A percentile compares a stretch with the other conserved stretches of the same genome.
Conservation (phyloP, 495 filamentous ascomycete genomes). For the Penicillium pancosmium region DNA sequence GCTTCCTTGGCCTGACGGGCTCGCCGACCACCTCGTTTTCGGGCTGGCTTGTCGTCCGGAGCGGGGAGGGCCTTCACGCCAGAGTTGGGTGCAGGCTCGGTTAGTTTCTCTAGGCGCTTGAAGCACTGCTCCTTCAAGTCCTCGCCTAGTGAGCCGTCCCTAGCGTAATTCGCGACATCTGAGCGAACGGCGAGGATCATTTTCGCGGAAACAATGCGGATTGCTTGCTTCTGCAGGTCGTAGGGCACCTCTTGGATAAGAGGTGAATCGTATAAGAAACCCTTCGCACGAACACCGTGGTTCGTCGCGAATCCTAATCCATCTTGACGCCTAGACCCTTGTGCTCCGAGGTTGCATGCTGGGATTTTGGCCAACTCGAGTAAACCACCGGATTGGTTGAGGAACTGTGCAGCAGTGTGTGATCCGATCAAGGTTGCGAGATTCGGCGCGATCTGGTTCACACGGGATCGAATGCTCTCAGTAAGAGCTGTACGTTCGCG, state of each 20-base stretch:
- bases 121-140: conserved; percentile 82
- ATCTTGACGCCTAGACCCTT: conserved; percentile 84
- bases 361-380: conserved; percentile 89
- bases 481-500: conserved; percentile 85
- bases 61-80: conserved; percentile 86
- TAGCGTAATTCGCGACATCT: conserved; percentile 80
- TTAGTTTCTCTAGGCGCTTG: conserved; percentile 89
- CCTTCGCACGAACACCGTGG: conserved; percentile 86
- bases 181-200: conserved; percentile 87
- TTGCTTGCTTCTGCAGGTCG: conserved; percentile 90
- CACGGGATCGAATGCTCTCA: conserved; percentile 95
- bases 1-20: conserved; percentile 97
- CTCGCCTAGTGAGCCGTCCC: conserved; percentile 81
- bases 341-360: conserved; percentile 85
- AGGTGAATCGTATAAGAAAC: conserved; percentile 89
- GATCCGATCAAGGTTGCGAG: conserved; percentile 91
- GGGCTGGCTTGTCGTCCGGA: conserved; percentile 91
- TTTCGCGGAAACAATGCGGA: conserved; percentile 94
- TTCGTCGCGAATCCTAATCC: conserved; percentile 91
- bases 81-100: conserved; percentile 90
- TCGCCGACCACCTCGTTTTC: conserved; percentile 89
- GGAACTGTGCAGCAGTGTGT: conserved; percentile 92
- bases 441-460: conserved; percentile 95
- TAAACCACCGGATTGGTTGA: conserved; percentile 90
- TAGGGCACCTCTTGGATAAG: conserved; percentile 80